These are phyloP conservation scores for Trichomonas tenax DNA, from an alignment of 208 protist species.

Conservation along the genomic window DNA sequence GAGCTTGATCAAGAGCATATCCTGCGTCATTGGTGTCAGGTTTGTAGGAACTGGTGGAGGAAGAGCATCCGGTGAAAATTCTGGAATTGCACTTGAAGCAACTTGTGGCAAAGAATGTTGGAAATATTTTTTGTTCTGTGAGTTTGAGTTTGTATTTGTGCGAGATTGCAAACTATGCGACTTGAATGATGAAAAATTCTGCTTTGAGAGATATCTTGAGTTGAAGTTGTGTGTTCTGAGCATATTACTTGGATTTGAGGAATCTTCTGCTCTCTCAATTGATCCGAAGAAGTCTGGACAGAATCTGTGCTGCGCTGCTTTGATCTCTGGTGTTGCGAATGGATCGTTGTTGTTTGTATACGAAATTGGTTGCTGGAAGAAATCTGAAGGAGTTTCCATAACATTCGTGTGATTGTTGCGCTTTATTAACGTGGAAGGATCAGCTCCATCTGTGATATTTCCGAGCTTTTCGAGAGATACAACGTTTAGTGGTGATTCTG, in stretches of 20 bases:
- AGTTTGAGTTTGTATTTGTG: not conserved
- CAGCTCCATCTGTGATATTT: not conserved
- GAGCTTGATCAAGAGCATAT: not conserved
- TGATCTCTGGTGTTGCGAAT: not conserved
- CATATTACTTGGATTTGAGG: not conserved
- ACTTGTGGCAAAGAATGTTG: not conserved
- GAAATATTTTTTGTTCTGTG: not conserved
- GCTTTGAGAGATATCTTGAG: not conserved
- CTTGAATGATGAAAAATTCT: not conserved
- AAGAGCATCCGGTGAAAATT: not conserved
- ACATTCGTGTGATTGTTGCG: not conserved
- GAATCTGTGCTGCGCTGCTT: not conserved
- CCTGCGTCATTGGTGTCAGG: not conserved
- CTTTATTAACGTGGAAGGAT: not conserved
- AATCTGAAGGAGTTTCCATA: not conserved
- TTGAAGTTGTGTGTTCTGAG: not conserved
- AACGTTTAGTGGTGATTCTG: not conserved
- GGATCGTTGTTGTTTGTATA: not conserved
- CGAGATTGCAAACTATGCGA: not conserved
- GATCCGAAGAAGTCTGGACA: not conserved
- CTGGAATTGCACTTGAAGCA: not conserved
- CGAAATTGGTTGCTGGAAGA: not conserved
- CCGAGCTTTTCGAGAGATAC: not conserved
- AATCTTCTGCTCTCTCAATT: not conserved
- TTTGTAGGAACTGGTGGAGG: not conserved